Evolutionary conservation across 495 filamentous ascomycete genomes (phyloP).

Genomic region (Xanthoparmelia taractica): DNA sequence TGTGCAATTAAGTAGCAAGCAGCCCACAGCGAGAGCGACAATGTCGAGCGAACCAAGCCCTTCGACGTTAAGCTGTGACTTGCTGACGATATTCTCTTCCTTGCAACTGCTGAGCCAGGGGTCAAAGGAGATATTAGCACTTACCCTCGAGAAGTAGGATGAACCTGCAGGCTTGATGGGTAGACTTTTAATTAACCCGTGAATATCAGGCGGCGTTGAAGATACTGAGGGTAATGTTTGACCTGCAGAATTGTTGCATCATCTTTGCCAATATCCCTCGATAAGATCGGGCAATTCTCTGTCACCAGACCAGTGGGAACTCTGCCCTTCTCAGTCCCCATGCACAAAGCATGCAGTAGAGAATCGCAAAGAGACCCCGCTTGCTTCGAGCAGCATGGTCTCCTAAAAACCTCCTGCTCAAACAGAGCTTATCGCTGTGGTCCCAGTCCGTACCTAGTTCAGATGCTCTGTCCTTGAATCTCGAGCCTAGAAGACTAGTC

Average conservation of each 20-base stretch:
- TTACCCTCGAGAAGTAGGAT: constrained; percentile 16
- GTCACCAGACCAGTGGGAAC: too few species aligned
- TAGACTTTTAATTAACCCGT: constrained; percentile 16
- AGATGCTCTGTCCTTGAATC: not conserved
- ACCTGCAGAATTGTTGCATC: too few species aligned
- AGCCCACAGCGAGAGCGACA: not conserved
- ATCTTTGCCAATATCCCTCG: constrained; percentile 10
- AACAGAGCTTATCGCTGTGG: not conserved
- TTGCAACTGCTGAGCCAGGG: constrained; percentile 16
- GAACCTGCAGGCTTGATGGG: constrained; percentile 11
- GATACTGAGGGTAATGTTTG: constrained; percentile 9
- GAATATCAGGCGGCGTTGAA: not conserved
- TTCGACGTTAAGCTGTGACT: constrained; percentile 22
- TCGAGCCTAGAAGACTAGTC: constrained; percentile 2
- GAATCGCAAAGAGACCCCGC: too few species aligned
- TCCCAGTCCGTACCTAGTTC: not conserved
- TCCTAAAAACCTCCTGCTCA: not conserved
- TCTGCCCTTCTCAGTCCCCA: too few species aligned
- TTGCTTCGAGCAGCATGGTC: not conserved
- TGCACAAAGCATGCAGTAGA: too few species aligned
- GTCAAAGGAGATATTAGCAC: constrained; percentile 5
- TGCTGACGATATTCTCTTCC: constrained; percentile 18
- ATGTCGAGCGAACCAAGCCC: constrained; percentile 6
- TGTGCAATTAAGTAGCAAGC: constrained; percentile 8
- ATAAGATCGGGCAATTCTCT: too few species aligned